A percentile compares a stretch with the other conserved stretches of the same genome.
Conservation (phyloP, 495 filamentous ascomycete genomes). For the Neurospora sp. region DNA sequence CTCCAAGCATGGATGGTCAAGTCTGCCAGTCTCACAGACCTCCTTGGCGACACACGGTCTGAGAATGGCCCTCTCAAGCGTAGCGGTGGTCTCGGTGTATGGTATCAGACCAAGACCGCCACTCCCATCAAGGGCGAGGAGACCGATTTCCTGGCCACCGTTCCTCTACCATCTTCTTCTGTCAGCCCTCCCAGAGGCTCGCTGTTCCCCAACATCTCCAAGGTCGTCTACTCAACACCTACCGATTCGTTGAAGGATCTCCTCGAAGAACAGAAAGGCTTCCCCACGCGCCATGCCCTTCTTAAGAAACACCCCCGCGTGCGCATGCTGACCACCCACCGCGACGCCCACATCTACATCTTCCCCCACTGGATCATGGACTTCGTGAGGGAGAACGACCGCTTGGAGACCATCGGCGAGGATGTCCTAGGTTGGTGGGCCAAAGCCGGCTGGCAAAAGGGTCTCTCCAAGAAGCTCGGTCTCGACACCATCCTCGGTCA, state of each 20-base stretch:
- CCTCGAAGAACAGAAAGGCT: constrained; percentile 56
- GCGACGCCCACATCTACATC: constrained; percentile 88
- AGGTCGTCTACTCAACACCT: constrained; percentile 63
- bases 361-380: constrained; percentile 86
- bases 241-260: constrained; percentile 80
- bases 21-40: constrained; percentile 51
- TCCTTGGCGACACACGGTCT: constrained; percentile 20
- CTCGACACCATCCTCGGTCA: constrained; percentile 53
- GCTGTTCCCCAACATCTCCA: constrained; percentile 51
- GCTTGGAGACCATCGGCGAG: constrained; percentile 77
- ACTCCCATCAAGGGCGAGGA: constrained; percentile 76
- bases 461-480: constrained; percentile 66
- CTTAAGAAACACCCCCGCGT: constrained; percentile 61
- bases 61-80: constrained; percentile 27
- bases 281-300: constrained; percentile 63
- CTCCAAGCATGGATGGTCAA: constrained; percentile 89
- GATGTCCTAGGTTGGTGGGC: constrained; percentile 94
- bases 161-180: constrained; percentile 47
- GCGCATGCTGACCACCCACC: constrained; percentile 65
- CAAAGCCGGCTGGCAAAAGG: constrained; percentile 82
- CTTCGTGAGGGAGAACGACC: constrained; percentile 67
- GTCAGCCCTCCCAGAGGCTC: constrained; percentile 50
- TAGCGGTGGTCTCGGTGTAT: constrained; percentile 73
- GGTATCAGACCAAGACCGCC: constrained; percentile 75
- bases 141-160: constrained; percentile 76